Base-by-base conservation (phyloP, 176 grass and related monocot genomes). In the Aegilops speltoides region DNA sequence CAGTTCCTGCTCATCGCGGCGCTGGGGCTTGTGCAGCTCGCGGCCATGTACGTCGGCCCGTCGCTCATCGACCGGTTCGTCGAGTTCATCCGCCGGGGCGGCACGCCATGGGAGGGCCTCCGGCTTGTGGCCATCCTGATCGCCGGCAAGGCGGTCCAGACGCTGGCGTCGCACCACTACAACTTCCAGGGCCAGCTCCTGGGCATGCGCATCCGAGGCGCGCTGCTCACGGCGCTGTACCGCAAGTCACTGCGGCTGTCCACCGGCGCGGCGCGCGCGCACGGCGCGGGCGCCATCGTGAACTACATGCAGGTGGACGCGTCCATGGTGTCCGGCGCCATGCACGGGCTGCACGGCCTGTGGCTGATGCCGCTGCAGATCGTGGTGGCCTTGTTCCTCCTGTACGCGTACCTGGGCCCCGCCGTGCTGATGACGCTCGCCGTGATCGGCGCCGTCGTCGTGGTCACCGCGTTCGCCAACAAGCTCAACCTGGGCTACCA, bases 351-450 rank as follows among this genome's bases (percentile, higher is more conserved):
- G 20, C 90, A 92, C 69, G 78, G 45, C 17, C 61, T 95, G 16
- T 95, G 93, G 93, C 83, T 90, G 20, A 95, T 90, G 93, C 93
- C 90, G 24, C 85, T 92, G 68, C 93, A 92, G 88, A 83, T 95
- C 26, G 64, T 78, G 22, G 79, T 88, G 34, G 93, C 93, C 17
- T 80, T 95, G 5, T 34, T 84, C 11, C 74, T 95, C 28, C 79
- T 92, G 3, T 92, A 89, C 85, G 17, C 37, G 10, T 90, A 90
- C 82, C 74, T 95, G 25, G 90, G 93, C 19, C 78, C 90, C 9
- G 73, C 89, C 41, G 87, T 95, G 62, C 38, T 85, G 75, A 85
- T 84, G 79, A 89, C 93, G 73, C 67, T 90, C 13, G 68, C 78
- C 60, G 90, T 89, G 45, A 82, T 94, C 74, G n/a, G 48, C 33